Evolutionary conservation across 2,329 filamentous ascomycete genomes (phyloP), one percentile per base, ranked within the genome.

Genomic region (Reticulascus tulasneorum): DNA sequence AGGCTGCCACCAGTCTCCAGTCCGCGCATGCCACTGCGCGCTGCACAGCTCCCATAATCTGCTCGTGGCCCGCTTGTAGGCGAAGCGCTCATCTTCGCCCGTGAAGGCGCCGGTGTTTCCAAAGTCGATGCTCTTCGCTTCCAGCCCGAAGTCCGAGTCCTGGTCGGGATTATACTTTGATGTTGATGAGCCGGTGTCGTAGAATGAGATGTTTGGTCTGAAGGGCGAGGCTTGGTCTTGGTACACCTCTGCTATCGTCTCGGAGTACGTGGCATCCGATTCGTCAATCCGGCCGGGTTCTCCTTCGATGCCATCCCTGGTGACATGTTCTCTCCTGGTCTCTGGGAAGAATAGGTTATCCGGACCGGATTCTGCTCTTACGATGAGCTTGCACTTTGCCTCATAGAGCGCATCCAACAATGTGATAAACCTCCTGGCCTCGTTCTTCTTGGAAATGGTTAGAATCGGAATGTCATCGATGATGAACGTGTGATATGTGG

Each of bases 21-120:
- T 62, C 29, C 84, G 63, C 4, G 71, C 70, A 64, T 87, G 86
- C 86, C 86, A 91, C 42, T 73, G 66, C 23, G 67, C 69, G 13
- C 84, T 78, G 56, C 85, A 91, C 54, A 93, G 78, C 61, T 93
- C 85, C 86, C 85, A 93, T 4, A 93, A 63, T n/a, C 86, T 67
- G 46, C 82, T 86, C 27, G 78, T 71, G 3, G 86, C 86, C 17
- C 86, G 71, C 58, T 86, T 86, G 49, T 88, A 90, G 0, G 86
- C 86, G 54, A 93, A 93, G 10, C 78, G 70, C 57, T 91, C 86
- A 55, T 91, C 86, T 54, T 90, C 84, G 10, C 86, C 86, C 0
- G 83, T 90, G 50, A 91, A 84, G 0, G 75, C 78, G 9, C 71
- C 66, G 1, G 81, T 73, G 45, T 82, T 79, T 32, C 69, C 75